A percentile compares a stretch with the other conserved stretches of the same genome.
Conservation (phyloP, 2,329 filamentous ascomycete genomes). For the Ceratocystis colombiana region DNA sequence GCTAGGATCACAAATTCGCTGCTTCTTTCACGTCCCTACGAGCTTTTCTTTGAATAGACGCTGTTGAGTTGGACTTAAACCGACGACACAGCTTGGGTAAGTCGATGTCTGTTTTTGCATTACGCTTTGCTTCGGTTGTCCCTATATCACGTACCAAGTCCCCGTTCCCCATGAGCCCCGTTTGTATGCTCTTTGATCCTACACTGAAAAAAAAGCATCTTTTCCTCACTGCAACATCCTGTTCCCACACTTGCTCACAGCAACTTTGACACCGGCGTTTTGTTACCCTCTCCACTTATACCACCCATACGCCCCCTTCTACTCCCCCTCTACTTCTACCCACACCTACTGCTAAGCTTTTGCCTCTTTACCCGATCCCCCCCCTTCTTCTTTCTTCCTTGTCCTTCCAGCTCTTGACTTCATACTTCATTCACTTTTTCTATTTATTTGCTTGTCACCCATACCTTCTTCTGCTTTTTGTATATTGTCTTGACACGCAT, state of each 20-base stretch:
- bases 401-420: neutral
- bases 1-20: neutral
- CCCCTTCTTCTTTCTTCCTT: conserved; percentile 5
- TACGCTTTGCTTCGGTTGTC: neutral
- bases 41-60: neutral
- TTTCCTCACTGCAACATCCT: conserved; percentile 9
- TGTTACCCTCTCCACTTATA: conserved; percentile 16
- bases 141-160: neutral
- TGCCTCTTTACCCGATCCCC: conserved; percentile 2
- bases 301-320: neutral
- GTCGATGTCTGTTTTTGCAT: neutral
- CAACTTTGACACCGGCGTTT: conserved; percentile 5
- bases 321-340: conserved; percentile 6
- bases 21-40: neutral
- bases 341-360: conserved; percentile 3
- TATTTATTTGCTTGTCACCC: neutral
- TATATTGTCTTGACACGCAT: conserved; percentile 6
- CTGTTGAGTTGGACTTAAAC: neutral
- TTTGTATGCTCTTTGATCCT: conserved; percentile 11
- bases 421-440: neutral
- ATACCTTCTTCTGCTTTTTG: conserved; percentile 2
- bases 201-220: neutral
- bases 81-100: neutral
- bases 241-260: neutral
- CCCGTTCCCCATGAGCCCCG: neutral